Base-by-base conservation (phyloP, 2,329 filamentous ascomycete species). In the Pleurostoma richardsiae region DNA sequence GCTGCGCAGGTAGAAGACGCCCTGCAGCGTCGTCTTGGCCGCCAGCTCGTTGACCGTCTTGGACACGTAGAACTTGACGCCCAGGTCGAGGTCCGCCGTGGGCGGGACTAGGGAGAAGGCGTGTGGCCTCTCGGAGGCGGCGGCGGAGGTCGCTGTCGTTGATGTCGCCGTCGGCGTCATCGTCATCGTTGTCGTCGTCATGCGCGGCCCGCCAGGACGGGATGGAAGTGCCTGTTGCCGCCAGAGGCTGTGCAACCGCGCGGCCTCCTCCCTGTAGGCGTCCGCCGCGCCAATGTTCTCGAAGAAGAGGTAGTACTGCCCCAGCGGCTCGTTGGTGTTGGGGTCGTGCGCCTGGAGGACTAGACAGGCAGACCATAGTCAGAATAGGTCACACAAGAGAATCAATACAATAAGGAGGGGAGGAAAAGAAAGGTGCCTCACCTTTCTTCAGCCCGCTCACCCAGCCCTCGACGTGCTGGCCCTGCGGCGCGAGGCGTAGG, bases 301-400 rank as follows among this genome's bases (percentile, higher is more conserved):
- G 70, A 91, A 92, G 46, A 88, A 71, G 46, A 92, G 68, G 64
- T 79, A 83, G 67, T 90, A 91, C 56, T 75, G 75, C 49, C 80
- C 82, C 2, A 78, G 64, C 4, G 82, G 78, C 48, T 80, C 78
- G 43, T 88, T 73, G 7, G 83, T 88, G 47, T 71, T 61, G 4
- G 77, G 73, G 58, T 88, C 74, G 51, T 85, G 82, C 41, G 75
- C 78, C 51, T 86, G 86, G 28, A 87, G 75, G 38, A 86, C 77
- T 72, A 55, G 48, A 45, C 54, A 43, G 19, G 19, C 19, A 19
- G 19, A 19, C 19, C 19, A 8, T 52, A 48, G 27, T 46, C 52
- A 42, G 41, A 27, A 36, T 31, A 33, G 40, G 50, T 31, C 42
- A 47, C 33, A 47, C 8, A 42, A 5, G 19, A 19, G 6, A 8